Base-by-base conservation (phyloP, 2,329 filamentous ascomycete genomes). In the Botrytis pseudocinerea region DNA sequence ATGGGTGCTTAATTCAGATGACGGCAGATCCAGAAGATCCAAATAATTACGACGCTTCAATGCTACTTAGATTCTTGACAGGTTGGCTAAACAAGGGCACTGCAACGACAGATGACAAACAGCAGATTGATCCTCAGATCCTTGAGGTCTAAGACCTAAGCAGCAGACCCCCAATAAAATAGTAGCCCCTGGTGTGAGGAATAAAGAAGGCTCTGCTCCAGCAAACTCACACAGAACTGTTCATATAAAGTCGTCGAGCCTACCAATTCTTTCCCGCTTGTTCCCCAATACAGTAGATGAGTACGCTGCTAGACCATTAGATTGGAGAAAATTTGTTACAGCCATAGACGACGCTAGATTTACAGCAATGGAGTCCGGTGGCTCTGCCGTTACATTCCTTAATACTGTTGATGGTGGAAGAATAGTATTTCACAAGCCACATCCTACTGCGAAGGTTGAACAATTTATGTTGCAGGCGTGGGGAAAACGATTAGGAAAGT, bases 141-240 rank as follows among this genome's bases (percentile, higher is more conserved):
- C 22, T n/a, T 25, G 22, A 51, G 12, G 25, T 25, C 4, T 12
- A 1, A 28, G n/a, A 32, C 16, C n/a, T 20, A 6, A 59, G 16
- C 54, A 57, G 16, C 54, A 32, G 6, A 20, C 16, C 7, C 32
- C 14, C 2, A 20, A 8, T 8, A 6, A 59, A 59, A 4, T 0
- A 10, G n/a, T 20, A 14, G 22, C 48, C 4, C 4, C 10, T 0
- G 2, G 48, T n/a, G 10, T 25, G 10, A 2, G 9, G 12, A 51
- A 5, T 2, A 12, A n/a, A 51, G 48, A 51, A 5, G 46, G 12
- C 12, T 22, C 4, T n/a, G 14, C 48, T 25, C 22, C n/a, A 59
- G 18, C 2, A 32, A 8, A 32, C 8, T 16, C n/a, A 59, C 28
- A 32, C 3, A 32, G 16, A 32, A 32, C 28, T 4, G n/a, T 32